These are phyloP conservation scores for Penicillium simplicissimum DNA, from an alignment of 495 filamentous ascomycete species.

Conservation along the genomic window DNA sequence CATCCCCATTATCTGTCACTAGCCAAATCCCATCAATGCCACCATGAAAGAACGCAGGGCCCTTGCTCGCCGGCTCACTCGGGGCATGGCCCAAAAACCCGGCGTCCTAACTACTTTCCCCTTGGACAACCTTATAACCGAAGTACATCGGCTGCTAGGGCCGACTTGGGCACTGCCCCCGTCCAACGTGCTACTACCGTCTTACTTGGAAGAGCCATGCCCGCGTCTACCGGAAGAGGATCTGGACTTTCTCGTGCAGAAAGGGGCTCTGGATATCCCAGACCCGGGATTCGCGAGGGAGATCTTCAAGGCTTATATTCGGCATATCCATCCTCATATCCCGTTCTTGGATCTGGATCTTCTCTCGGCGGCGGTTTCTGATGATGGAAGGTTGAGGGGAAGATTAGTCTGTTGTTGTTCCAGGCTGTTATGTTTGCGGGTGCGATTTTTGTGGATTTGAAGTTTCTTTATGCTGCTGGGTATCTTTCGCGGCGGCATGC, in stretches of 20 bases:
- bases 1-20: constrained; percentile 1
- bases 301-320: constrained; percentile 16
- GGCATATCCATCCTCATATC: constrained; percentile 70
- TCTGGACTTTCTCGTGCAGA: constrained; percentile 10
- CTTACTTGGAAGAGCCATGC: constrained; percentile 5
- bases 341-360: constrained; percentile 66
- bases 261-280: constrained; percentile 13
- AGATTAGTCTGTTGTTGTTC: constrained; percentile 66
- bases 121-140: constrained; percentile 11
- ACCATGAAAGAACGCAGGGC: constrained; percentile 13
- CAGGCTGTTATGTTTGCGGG: constrained; percentile 73
- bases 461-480: constrained; percentile 59
- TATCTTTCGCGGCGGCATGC: constrained; percentile 36
- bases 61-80: background rate
- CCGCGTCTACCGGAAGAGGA: constrained; percentile 5
- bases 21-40: background rate
- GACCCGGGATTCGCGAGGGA: background rate
- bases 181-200: constrained; percentile 9
- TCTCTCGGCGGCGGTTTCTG: constrained; percentile 58
- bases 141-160: constrained; percentile 16
- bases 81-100: constrained; percentile 12
- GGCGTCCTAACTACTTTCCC: constrained; percentile 14
- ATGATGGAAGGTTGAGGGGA: constrained; percentile 32
- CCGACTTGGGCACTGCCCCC: constrained; percentile 15
- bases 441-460: constrained; percentile 65